phyloP scores from a whole-genome alignment of 2,329 filamentous ascomycete genomes.

The Ascochyta lentis region DNA sequence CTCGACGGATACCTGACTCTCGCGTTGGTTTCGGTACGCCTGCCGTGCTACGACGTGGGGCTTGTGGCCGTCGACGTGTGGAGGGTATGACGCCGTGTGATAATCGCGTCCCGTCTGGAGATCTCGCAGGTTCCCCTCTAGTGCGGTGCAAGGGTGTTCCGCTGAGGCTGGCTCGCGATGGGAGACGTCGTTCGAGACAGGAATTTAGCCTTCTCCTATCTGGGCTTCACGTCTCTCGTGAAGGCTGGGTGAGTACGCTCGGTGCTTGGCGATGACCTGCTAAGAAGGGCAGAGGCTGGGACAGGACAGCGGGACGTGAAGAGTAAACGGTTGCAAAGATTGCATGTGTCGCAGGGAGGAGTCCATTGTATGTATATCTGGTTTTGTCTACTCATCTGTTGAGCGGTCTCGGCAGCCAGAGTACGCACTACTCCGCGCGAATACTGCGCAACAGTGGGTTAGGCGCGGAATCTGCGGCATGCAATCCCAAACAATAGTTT shows the following conservation, averaged over 20 bases:
- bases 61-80: slow-evolving; percentile 20
- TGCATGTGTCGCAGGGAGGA: background rate
- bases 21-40: slow-evolving; percentile 10
- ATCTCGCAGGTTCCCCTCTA: slow-evolving; percentile 29
- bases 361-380: slow-evolving; percentile 9
- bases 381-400: slow-evolving; percentile 10
- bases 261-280: background rate
- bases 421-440: slow-evolving; percentile 28
- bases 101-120: slow-evolving; percentile 30
- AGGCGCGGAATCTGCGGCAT: slow-evolving; percentile 29
- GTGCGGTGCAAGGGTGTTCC: slow-evolving; percentile 28
- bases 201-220: background rate
- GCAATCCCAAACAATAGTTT: slow-evolving; percentile 15
- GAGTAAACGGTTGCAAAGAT: background rate
- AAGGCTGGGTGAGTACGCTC: background rate
- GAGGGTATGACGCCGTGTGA: slow-evolving; percentile 35
- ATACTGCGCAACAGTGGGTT: slow-evolving; percentile 23
- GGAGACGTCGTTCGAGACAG: slow-evolving; percentile 5
- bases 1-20: slow-evolving; percentile 9
- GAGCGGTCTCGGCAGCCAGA: slow-evolving; percentile 16
- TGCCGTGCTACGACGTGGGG: slow-evolving; percentile 28
- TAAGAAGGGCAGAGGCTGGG: background rate
- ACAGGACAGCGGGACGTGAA: background rate
- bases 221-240: slow-evolving; percentile 4
- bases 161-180: slow-evolving; percentile 7